These are phyloP conservation scores for Xylaria sp. DNA, from an alignment of 2,329 filamentous ascomycete genomes.

Conservation along the genomic window DNA sequence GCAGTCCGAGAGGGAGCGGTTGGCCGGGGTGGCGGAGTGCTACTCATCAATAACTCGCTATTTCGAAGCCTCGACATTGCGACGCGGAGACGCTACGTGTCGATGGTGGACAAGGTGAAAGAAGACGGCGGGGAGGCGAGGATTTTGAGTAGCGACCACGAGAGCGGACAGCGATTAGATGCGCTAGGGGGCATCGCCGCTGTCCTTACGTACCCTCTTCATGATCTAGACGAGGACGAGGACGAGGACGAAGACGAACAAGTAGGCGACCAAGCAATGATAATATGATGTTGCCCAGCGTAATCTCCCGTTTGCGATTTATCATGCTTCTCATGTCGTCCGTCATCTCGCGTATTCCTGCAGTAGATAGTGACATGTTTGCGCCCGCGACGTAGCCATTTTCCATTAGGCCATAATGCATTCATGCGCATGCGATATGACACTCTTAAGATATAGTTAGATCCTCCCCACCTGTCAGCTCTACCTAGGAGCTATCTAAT, in stretches of 20 bases:
- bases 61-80: slow-evolving; percentile 86
- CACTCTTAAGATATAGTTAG: too few relatives aligned
- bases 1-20: slow-evolving; percentile 91
- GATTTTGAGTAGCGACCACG: slow-evolving; percentile 92
- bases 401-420: neutral
- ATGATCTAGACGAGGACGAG: slow-evolving; percentile 77
- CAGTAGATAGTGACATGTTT: slow-evolving; percentile 11
- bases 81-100: slow-evolving; percentile 82
- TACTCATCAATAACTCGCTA: slow-evolving; percentile 87
- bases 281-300: slow-evolving; percentile 42
- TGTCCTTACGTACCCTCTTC: slow-evolving; percentile 87
- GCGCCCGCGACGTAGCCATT: neutral
- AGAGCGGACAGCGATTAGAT: slow-evolving; percentile 88
- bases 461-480: too few relatives aligned
- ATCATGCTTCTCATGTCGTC: neutral
- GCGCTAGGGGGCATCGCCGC: slow-evolving; percentile 89
- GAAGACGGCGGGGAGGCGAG: slow-evolving; percentile 87
- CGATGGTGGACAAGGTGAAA: slow-evolving; percentile 87
- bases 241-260: slow-evolving; percentile 50
- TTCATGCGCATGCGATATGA: neutral
- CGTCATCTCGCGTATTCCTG: neutral
- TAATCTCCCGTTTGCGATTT: neutral
- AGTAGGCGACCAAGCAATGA: slow-evolving; percentile 42
- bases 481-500: too few relatives aligned
- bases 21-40: slow-evolving; percentile 82